Evolutionary conservation across 176 grass and related monocot species (phyloP).

Genomic region (Phoenix dactylifera): DNA sequence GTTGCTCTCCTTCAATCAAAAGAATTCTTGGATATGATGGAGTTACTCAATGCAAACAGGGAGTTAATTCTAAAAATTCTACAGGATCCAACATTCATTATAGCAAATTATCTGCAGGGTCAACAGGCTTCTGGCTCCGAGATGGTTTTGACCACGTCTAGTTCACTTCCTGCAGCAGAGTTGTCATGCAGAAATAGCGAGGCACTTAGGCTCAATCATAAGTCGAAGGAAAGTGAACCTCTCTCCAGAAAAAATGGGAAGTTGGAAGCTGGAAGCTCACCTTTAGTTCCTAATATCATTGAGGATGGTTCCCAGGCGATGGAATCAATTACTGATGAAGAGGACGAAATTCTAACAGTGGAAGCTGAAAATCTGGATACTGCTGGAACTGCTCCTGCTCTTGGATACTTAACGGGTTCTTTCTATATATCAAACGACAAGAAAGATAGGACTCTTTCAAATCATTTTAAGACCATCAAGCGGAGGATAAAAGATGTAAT

Average conservation of each 20-base stretch:
- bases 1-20: slow-evolving; percentile 35
- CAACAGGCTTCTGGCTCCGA: slow-evolving; percentile 28
- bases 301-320: background rate
- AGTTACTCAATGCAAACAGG: slow-evolving; percentile 43
- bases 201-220: background rate
- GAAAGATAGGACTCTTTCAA: slow-evolving; percentile 27
- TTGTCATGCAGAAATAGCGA: slow-evolving; percentile 4
- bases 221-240: slow-evolving; percentile 27
- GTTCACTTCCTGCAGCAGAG: slow-evolving; percentile 32
- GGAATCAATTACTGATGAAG: background rate
- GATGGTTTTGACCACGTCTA: slow-evolving; percentile 20
- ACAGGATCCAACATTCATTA: slow-evolving; percentile 45
- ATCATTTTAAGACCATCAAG: slow-evolving; percentile 39
- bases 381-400: slow-evolving; percentile 29
- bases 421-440: slow-evolving; percentile 31
- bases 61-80: slow-evolving; percentile 67
- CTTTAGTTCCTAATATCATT: slow-evolving; percentile 9
- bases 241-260: slow-evolving; percentile 11
- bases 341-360: background rate
- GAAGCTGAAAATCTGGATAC: slow-evolving; percentile 23
- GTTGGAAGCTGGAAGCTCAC: slow-evolving; percentile 23
- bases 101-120: slow-evolving; percentile 22
- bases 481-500: slow-evolving; percentile 55
- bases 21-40: slow-evolving; percentile 54
- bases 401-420: slow-evolving; percentile 18